Base-by-base conservation (phyloP, 768 basidiomycete genomes). In the Asterophora parasitica region DNA sequence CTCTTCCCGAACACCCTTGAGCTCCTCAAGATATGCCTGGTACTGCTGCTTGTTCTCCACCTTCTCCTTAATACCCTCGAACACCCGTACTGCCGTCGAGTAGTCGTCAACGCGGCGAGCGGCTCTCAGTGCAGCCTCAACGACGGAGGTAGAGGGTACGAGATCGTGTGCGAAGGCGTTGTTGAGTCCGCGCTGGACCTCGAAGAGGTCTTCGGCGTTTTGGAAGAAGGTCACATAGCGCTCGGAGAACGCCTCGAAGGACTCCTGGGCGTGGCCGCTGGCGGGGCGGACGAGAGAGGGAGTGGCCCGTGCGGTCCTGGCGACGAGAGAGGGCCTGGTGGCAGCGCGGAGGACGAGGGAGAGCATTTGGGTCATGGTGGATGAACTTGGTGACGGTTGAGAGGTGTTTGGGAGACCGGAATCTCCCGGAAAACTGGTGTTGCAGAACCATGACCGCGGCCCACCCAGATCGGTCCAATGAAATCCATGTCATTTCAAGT, bases 161-260 rank as follows among this genome's bases (percentile, higher is more conserved):
- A 96, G 81, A 68, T 99, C 96, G 68, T 98, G 95, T 2, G 96
- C 91, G 66, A 99, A 99, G 75, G 94, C 97, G 79, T 99, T 99
- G 78, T 99, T 98, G 61, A 99, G 76, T 32, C 96, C 96, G 42
- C 96, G 90, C 72, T 99, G 95, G 55, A 99, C 88, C 76, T 99
- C 96, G 64, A 99, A 99, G 49, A 97, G 79, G 72, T 99, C 96
- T 63, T 92, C 83, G 41, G 92, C 92, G 47, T 81, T 77, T 63
- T 88, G 71, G 79, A 99, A 99, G 72, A 99, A 99, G 55, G 76
- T 75, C 62, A 92, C 85, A 71, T 97, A 97, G 64, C 95, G 91
- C 52, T 84, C 79, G 60, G 89, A 91, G 77, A 98, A 97, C 37
- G 87, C 79, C 66, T 96, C 94, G 69, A 92, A 97, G 13, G 88